These are phyloP conservation scores for Agaricus blazei DNA, from an alignment of 768 basidiomycete species.

Conservation along the genomic window DNA sequence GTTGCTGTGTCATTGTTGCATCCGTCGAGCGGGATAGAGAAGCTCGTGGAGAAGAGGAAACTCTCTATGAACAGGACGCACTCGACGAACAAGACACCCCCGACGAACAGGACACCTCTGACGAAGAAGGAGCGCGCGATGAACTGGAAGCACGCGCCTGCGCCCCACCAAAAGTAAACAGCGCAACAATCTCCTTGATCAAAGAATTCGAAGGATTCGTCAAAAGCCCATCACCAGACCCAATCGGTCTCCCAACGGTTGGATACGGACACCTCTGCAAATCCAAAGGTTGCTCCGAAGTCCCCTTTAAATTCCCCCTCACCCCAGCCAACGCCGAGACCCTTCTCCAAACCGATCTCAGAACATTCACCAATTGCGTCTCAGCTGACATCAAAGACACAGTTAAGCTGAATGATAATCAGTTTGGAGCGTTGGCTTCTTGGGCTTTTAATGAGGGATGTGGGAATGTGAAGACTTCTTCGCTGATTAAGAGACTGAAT, in stretches of 20 bases:
- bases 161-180: conserved; percentile 17
- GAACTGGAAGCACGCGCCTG: no score
- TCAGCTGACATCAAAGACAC: conserved; percentile 16
- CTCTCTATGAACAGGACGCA: no score
- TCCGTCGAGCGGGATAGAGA: no score
- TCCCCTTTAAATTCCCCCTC: conserved; percentile 28
- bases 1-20: background rate
- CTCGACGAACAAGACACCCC: no score
- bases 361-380: conserved; percentile 19
- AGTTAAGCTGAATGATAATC: conserved; percentile 25
- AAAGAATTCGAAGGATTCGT: conserved; percentile 29
- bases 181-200: conserved; percentile 22
- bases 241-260: conserved; percentile 28
- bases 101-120: no score
- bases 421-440: conserved; percentile 25
- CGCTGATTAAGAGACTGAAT: conserved; percentile 24
- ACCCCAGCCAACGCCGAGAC: conserved; percentile 21
- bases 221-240: conserved; percentile 24
- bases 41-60: no score
- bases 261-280: conserved; percentile 30
- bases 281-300: conserved; percentile 13
- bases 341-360: conserved; percentile 24
- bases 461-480: conserved; percentile 20
- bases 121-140: no score
- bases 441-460: conserved; percentile 30